Percentiles rank a stretch among this genome's conserved stretches.
These are phyloP conservation scores for Leucosporidium yakuticum DNA, from an alignment of 768 basidiomycete genomes.

Conservation along the genomic window DNA sequence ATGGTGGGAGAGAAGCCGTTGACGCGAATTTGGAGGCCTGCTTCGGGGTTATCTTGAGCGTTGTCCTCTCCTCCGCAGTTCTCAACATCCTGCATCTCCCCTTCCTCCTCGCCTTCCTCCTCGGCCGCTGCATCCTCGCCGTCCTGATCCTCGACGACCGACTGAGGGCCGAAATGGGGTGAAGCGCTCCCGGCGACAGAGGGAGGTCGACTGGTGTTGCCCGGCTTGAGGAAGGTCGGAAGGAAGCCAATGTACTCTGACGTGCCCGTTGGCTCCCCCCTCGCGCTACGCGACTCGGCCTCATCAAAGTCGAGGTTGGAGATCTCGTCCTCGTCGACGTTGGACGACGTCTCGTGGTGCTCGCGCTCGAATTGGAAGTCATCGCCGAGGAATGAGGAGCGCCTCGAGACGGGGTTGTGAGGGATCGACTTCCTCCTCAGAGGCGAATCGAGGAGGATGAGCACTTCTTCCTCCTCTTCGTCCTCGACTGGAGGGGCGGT, in stretches of 20 bases:
- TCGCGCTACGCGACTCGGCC: slow-evolving; percentile 2
- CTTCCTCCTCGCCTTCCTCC: too few species aligned
- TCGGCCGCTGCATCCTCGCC: too few species aligned
- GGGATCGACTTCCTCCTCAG: not conserved
- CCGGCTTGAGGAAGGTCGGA: slow-evolving; percentile 16
- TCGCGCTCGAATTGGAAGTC: not conserved
- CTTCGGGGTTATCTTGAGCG: too few species aligned
- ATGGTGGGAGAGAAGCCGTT: not conserved
- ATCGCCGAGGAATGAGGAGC: slow-evolving; percentile 12
- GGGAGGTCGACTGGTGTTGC: too few species aligned
- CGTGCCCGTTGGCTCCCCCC: not conserved
- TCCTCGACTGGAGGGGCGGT: not conserved
- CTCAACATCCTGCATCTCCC: too few species aligned
- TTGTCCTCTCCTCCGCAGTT: too few species aligned
- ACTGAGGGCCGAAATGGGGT: not conserved
- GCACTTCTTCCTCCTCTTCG: not conserved
- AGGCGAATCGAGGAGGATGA: slow-evolving; percentile 9
- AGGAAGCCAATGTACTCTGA: slow-evolving; percentile 23
- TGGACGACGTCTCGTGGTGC: not conserved
- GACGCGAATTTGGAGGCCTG: too few species aligned
- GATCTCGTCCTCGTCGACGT: slow-evolving; percentile 23
- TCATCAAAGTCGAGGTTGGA: slow-evolving; percentile 17
- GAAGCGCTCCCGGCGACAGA: too few species aligned
- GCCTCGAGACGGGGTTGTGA: not conserved
- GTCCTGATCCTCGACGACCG: not conserved